phyloP scores from a whole-genome alignment of 1,284 basidiomycete species.

The Malassezia dermatis region DNA sequence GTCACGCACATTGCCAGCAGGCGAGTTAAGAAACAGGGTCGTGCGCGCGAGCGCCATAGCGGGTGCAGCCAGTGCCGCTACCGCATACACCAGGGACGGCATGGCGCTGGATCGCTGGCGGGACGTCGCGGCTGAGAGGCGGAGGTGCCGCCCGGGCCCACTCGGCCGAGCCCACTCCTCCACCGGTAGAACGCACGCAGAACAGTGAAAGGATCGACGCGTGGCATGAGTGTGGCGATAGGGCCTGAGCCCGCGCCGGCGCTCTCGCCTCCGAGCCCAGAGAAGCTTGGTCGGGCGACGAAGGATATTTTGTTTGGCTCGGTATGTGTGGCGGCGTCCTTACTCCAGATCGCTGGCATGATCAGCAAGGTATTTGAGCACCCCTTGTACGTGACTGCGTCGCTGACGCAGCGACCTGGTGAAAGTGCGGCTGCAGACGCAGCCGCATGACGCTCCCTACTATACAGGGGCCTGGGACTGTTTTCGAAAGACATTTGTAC shows the following conservation, averaged over 20 bases:
- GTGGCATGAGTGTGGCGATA: background rate
- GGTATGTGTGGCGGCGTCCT: background rate
- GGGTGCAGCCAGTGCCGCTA: constrained; percentile 5
- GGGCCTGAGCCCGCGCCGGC: background rate
- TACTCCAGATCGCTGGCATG: constrained; percentile 32
- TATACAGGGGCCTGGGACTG: constrained; percentile 39
- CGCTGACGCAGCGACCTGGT: constrained; percentile 29
- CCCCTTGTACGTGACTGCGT: constrained; percentile 25
- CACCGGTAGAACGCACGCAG: background rate
- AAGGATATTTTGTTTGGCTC: constrained; percentile 44
- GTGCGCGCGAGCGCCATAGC: constrained; percentile 3
- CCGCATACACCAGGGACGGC: constrained; percentile 7
- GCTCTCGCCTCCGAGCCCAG: background rate
- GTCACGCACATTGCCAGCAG: background rate
- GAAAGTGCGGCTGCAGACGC: constrained; percentile 45
- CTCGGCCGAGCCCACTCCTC: constrained; percentile 6
- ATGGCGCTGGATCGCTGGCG: background rate
- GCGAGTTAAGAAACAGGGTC: background rate
- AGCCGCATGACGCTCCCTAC: constrained; percentile 28
- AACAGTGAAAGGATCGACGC: background rate
- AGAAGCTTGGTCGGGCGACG: constrained; percentile 30
- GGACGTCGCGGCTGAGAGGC: background rate
- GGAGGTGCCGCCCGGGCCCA: background rate
- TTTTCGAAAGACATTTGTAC: constrained; percentile 32
- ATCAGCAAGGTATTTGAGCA: constrained; percentile 44